Base-by-base conservation (phyloP, 805 yeast species). In the Sungouiella blattae region DNA sequence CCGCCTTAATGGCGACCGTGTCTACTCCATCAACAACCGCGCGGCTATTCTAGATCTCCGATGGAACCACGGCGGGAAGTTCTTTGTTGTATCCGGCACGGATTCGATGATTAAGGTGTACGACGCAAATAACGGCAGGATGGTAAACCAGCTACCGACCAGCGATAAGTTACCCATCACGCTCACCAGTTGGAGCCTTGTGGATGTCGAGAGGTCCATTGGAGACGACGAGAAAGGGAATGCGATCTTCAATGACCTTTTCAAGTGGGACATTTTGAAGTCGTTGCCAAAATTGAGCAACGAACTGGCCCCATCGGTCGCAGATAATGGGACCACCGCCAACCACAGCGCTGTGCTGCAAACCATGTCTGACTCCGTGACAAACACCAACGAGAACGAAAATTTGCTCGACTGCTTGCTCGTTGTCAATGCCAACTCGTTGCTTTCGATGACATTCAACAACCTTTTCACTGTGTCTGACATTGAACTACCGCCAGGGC, bases 1-100 rank as follows among this genome's bases (percentile, higher is more conserved):
- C 43, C 67, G 86, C 31, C 54, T 69, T 27, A 73, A 70, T 39
- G 82, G 80, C 1, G 73, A 71, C 40, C 46, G 73, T 14, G 73
- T 77, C 4, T 77, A 77, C 66, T 65, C 76, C 11, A 57, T 71
- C 18, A 62, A 64, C 30, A 57, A 65, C 33, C 55, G 55, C 33
- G 54, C 63, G 7, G 50, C 49, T 11, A 65, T 67, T 18, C 37
- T 55, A 4, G 55, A 52, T 12, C 54, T 64, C 6, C 45, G 53
- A 17, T 68, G 58, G 58, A 53, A 56, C 39, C 54, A 52, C 11
- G 57, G 55, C 38, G 75, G 75, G 0, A 57, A 58, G 27, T 62
- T 47, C 33, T 59, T 77, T 36, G 74, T 70, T 9, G 53, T 75
- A 2, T 47, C 71, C 2, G 79, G 78, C 6, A 43, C 54, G 1